These are phyloP conservation scores for Meripilus lineatus DNA, from an alignment of 1,284 basidiomycete species.

Conservation along the genomic window DNA sequence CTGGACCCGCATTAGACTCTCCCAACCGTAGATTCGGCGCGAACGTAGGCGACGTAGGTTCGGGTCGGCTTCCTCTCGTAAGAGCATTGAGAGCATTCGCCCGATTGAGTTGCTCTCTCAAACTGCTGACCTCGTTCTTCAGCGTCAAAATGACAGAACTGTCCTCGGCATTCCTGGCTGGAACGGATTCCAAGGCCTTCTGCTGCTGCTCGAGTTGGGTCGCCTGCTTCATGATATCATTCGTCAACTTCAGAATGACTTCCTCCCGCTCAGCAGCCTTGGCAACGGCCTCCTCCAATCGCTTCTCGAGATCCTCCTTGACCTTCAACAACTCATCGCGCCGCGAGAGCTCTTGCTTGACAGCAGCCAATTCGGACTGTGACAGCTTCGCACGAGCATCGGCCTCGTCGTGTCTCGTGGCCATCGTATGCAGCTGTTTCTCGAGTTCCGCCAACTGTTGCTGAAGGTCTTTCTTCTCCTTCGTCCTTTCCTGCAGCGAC, in stretches of 20 bases:
- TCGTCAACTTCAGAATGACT: conserved; percentile 75
- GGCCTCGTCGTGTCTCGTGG: conserved; percentile 86
- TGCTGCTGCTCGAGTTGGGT: conserved; percentile 81
- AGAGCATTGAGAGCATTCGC: conserved; percentile 86
- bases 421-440: conserved; percentile 82
- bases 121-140: conserved; percentile 85
- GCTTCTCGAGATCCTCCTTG: conserved; percentile 81
- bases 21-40: conserved; percentile 61
- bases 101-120: conserved; percentile 94
- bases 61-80: conserved; percentile 63
- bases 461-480: conserved; percentile 89
- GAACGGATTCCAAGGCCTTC: conserved; percentile 55
- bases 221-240: conserved; percentile 71
- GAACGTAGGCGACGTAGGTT: conserved; percentile 83
- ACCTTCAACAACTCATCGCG: conserved; percentile 75
- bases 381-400: conserved; percentile 75
- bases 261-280: conserved; percentile 84
- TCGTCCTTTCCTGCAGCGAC: conserved; percentile 86
- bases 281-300: conserved; percentile 72
- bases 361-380: conserved; percentile 65
- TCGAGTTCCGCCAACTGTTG: conserved; percentile 75
- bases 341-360: conserved; percentile 70
- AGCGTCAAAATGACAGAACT: conserved; percentile 82
- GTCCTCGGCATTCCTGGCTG: conserved; percentile 72
- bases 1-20: conserved; percentile 34